Base-by-base conservation (phyloP, 805 yeast species). In the Grigorovia humatica region DNA sequence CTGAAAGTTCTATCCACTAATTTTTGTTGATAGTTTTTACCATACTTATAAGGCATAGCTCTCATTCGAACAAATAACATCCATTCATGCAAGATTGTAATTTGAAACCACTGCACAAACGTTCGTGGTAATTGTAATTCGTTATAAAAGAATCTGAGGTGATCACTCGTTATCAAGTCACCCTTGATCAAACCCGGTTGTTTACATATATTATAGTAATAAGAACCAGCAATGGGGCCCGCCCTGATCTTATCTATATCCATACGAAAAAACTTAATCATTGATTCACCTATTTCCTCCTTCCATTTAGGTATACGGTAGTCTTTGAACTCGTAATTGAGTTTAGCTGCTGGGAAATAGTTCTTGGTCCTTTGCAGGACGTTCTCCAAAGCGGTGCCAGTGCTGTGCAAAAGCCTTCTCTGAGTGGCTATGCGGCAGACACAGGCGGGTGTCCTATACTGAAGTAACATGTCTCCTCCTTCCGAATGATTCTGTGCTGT, bases 41-140 rank as follows among this genome's bases (percentile, higher is more conserved):
- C 95, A 64, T 87, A 82, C 61, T 88, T 84, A 66, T 83, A 84
- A 0, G 98, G 98, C 85, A 93, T 77, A 9, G 95, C 95, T 67
- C 99, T 81, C 96, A 93, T 90, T 65, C 99, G 82, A 17, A 87
- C 96, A 57, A 85, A 84, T 46, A 93, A 74, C 63, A 93, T 82
- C 99, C 99, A 93, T 54, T 87, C 81, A 68, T 93, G 99, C 58
- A 93, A 74, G 1, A 84, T 74, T 7, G 96, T 86, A 55, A 93
- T 85, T 70, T 91, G 98, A 67, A 84, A 91, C 96, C 96, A 91
- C 68, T 89, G 95, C n/a, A 91, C 81, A 64, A 91, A 90, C 0
- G 97, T 84, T 64, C 78, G 76, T 40, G 96, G 96, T 62, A 93
- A 72, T 27, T 80, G 83, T 52, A 93, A 72, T 12, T 90, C 85